Evolutionary conservation across 768 basidiomycete genomes (phyloP).

Genomic region (Panaeolus cyanescens): DNA sequence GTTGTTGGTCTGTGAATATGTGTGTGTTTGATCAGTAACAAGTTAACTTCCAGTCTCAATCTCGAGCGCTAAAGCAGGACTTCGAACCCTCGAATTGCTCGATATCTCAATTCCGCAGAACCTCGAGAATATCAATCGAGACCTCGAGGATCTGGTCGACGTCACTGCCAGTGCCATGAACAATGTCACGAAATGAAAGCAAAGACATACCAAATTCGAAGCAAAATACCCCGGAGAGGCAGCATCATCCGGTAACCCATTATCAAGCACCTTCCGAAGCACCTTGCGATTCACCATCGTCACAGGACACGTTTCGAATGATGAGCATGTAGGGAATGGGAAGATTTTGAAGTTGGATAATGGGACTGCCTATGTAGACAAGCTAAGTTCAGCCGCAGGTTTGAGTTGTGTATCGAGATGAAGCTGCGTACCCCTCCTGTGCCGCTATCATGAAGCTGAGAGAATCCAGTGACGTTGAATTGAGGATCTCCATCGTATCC

Average conservation of each 20-base stretch:
- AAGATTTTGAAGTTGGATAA: constrained; percentile 67
- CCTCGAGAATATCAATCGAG: too few relatives aligned
- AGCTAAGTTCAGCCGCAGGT: too few relatives aligned
- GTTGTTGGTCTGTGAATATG: constrained; percentile 51
- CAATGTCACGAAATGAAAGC: not conserved
- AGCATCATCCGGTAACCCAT: constrained; percentile 62
- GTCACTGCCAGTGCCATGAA: too few relatives aligned
- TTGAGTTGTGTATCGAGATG: too few relatives aligned
- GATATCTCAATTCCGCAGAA: too few relatives aligned
- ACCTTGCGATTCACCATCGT: constrained; percentile 47
- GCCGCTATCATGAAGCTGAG: constrained; percentile 63
- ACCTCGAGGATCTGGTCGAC: too few relatives aligned
- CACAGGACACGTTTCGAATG: constrained; percentile 55
- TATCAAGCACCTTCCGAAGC: constrained; percentile 44
- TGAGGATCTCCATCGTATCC: constrained; percentile 47
- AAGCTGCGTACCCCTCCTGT: constrained; percentile 66
- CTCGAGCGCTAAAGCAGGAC: too few relatives aligned
- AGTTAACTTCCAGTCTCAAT: too few relatives aligned
- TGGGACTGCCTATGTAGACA: constrained; percentile 41
- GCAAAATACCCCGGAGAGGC: constrained; percentile 71
- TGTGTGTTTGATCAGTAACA: too few relatives aligned
- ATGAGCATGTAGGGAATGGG: constrained; percentile 50
- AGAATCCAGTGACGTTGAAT: constrained; percentile 57
- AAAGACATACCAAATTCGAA: constrained; percentile 48
- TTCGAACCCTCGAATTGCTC: too few relatives aligned